Conservation (phyloP, 495 filamentous ascomycete species). For the Penicillium canescens region DNA sequence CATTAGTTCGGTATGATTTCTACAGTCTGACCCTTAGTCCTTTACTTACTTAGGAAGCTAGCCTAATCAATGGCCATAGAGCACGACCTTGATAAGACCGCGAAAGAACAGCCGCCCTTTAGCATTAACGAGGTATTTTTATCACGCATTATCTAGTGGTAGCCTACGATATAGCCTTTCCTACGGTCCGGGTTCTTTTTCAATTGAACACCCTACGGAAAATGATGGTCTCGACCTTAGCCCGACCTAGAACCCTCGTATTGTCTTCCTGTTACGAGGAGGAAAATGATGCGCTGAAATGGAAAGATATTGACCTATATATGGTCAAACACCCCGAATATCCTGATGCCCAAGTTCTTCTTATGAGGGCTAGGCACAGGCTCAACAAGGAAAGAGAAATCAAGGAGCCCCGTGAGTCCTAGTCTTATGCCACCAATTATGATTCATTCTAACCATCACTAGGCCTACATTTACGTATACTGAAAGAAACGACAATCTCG, state of each 20-base stretch:
- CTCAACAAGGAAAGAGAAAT: slow-evolving; percentile 28
- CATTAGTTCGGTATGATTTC: background rate
- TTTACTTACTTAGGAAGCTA: background rate
- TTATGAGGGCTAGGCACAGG: slow-evolving; percentile 22
- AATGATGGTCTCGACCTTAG: slow-evolving; percentile 21
- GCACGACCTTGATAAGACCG: slow-evolving; percentile 7
- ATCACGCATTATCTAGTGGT: slow-evolving; percentile 16
- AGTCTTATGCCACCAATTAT: background rate
- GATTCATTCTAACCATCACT: slow-evolving; percentile 2
- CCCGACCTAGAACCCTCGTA: slow-evolving; percentile 18
- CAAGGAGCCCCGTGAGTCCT: slow-evolving; percentile 17
- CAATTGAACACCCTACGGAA: slow-evolving; percentile 22
- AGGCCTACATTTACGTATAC: slow-evolving; percentile 23
- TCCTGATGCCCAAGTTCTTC: slow-evolving; percentile 19
- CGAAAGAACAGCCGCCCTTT: background rate
- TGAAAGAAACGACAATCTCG: slow-evolving; percentile 26
- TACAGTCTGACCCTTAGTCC: background rate
- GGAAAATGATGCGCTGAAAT: slow-evolving; percentile 23
- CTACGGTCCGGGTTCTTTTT: slow-evolving; percentile 15
- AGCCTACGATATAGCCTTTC: slow-evolving; percentile 11
- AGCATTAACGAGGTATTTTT: slow-evolving; percentile 21
- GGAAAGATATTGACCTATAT: slow-evolving; percentile 26
- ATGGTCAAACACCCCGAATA: slow-evolving; percentile 25
- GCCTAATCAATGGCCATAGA: background rate
- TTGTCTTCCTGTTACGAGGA: slow-evolving; percentile 19